Conservation (phyloP, 169 alveolate genomes). For the Toxoplasma gondii region DNA sequence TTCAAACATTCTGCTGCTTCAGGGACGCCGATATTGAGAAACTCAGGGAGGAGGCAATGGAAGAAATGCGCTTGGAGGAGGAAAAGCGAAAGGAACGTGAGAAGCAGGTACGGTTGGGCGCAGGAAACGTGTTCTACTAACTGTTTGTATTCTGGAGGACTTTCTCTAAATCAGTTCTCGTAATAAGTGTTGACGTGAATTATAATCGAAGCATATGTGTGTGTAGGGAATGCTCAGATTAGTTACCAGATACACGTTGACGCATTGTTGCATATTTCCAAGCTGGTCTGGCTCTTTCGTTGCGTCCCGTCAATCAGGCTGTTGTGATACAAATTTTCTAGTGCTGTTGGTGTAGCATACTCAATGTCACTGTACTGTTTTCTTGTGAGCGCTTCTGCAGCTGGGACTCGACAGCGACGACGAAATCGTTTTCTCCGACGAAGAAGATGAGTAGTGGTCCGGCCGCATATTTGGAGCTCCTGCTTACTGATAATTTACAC, state of each 20-base stretch:
- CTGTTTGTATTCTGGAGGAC: background rate
- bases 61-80: conserved; percentile 74
- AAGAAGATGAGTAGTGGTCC: conserved; percentile 33
- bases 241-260: no score
- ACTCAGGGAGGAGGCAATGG: conserved; percentile 72
- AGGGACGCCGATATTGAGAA: conserved; percentile 66
- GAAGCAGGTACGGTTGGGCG: conserved; percentile 59
- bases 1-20: background rate
- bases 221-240: no score
- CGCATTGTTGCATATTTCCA: no score
- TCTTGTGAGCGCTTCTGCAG: conserved; percentile 24
- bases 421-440: conserved; percentile 57
- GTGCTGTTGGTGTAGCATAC: background rate
- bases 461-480: background rate
- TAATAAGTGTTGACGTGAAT: background rate
- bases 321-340: no score
- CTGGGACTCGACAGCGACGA: conserved; percentile 63
- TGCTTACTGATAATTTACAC: no score
- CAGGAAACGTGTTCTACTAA: background rate
- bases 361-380: background rate
- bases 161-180: no score
- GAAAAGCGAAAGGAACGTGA: conserved; percentile 74
- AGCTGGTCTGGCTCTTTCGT: no score
- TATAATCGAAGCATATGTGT: background rate
- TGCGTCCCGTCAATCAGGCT: no score